phyloP scores from a whole-genome alignment of 1,284 basidiomycete species.

The Cystobasidium pallidum region DNA sequence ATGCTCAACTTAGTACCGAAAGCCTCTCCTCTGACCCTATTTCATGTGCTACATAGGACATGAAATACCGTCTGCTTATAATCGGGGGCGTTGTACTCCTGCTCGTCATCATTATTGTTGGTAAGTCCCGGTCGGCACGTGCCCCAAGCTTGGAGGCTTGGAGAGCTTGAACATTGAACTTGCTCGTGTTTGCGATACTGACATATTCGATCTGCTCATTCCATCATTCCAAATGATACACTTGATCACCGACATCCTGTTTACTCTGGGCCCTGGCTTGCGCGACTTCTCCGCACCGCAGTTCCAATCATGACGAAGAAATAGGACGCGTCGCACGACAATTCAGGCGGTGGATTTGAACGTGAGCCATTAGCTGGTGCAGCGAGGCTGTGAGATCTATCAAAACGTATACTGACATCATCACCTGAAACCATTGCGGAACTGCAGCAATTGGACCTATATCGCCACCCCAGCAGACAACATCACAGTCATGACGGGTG shows the following conservation, averaged over 20 bases:
- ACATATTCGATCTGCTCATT: no score
- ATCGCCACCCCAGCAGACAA: slow-evolving; percentile 36
- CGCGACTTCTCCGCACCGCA: no score
- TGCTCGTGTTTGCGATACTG: no score
- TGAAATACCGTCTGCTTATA: slow-evolving; percentile 94
- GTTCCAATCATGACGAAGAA: slow-evolving; percentile 54
- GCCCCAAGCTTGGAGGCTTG: no score
- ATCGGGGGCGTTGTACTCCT: slow-evolving; percentile 75
- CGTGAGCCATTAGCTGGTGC: slow-evolving; percentile 10
- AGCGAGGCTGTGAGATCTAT: not conserved
- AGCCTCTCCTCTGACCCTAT: not conserved
- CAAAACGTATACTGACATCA: not conserved
- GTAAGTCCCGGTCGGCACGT: slow-evolving; percentile 42
- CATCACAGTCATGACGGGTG: slow-evolving; percentile 8
- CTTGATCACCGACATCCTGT: no score
- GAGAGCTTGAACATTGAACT: no score
- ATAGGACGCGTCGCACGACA: slow-evolving; percentile 52
- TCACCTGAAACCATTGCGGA: no score
- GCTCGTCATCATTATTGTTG: slow-evolving; percentile 89
- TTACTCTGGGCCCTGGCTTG: no score
- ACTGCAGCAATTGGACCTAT: slow-evolving; percentile 44
- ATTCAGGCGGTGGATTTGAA: slow-evolving; percentile 38
- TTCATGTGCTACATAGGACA: slow-evolving; percentile 64
- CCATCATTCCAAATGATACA: no score
- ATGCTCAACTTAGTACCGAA: slow-evolving; percentile 36